A percentile compares a stretch with the other conserved stretches of the same genome.
Conservation (phyloP, 2,329 filamentous ascomycete genomes). For the Macrophomina pseudophaseolina region DNA sequence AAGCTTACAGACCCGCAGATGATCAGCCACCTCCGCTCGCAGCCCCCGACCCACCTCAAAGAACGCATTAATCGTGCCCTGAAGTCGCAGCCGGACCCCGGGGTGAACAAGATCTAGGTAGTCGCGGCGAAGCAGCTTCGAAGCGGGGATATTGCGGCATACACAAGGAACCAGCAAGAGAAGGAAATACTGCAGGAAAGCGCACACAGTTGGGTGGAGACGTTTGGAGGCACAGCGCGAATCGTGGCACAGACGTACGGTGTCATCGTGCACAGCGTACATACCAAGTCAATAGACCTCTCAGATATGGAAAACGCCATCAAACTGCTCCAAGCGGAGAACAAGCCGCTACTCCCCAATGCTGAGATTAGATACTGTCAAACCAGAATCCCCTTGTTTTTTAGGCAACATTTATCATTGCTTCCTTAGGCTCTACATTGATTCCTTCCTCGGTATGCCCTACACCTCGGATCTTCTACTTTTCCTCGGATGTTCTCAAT, state of each 20-base stretch:
- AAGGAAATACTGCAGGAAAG: not conserved
- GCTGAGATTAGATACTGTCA: too few relatives aligned
- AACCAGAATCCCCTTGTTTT: too few relatives aligned
- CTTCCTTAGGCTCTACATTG: too few relatives aligned
- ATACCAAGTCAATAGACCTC: not conserved
- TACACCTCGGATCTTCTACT: too few relatives aligned
- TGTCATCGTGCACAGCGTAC: constrained; percentile 3
- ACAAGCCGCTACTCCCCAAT: too few relatives aligned
- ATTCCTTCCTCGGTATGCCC: too few relatives aligned
- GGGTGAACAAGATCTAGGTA: not conserved
- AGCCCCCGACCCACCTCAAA: not conserved
- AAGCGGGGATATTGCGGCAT: not conserved
- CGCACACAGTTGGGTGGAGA: not conserved
- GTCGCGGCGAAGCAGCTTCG: constrained; percentile 10
- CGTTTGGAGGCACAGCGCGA: not conserved
- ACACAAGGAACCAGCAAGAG: not conserved
- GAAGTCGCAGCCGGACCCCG: not conserved
- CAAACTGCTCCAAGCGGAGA: too few relatives aligned
- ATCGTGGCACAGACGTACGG: not conserved
- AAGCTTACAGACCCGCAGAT: not conserved
- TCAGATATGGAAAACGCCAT: too few relatives aligned
- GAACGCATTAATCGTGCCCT: not conserved
- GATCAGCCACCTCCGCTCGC: not conserved
- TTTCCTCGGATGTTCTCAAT: too few relatives aligned
- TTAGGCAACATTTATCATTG: too few relatives aligned